phyloP scores from a whole-genome alignment of 225 moss, liverwort and hornwort genomes.

The Polytrichum commune region DNA sequence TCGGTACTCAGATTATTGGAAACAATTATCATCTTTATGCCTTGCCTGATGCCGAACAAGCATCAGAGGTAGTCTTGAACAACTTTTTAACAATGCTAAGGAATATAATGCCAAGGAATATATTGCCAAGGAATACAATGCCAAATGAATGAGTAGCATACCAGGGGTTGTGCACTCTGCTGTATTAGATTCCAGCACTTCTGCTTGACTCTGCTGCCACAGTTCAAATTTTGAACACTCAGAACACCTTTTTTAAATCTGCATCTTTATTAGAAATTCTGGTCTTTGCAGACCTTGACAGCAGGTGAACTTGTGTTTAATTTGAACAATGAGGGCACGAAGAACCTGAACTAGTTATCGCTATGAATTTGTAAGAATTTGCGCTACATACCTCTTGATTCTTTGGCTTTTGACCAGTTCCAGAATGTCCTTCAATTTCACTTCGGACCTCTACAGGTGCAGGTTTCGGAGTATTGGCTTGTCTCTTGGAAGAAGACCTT shows the following conservation, averaged over 20 bases:
- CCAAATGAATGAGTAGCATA: not conserved
- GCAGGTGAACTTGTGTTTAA: not conserved
- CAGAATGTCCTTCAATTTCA: slow-evolving; percentile 9
- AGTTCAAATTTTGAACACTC: not conserved
- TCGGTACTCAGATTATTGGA: too few relatives aligned
- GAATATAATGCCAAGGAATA: too few relatives aligned
- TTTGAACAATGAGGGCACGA: not conserved
- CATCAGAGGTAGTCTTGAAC: not conserved
- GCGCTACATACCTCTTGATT: not conserved
- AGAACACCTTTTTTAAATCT: not conserved
- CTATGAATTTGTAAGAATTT: not conserved
- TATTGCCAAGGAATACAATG: not conserved
- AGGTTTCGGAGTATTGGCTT: not conserved
- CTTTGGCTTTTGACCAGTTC: slow-evolving; percentile 18
- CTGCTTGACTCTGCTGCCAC: slow-evolving; percentile 22
- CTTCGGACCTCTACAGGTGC: slow-evolving; percentile 1
- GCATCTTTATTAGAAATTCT: not conserved
- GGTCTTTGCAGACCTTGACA: not conserved
- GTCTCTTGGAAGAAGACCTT: slow-evolving; percentile 29
- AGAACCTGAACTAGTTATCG: not conserved
- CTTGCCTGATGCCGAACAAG: too few relatives aligned
- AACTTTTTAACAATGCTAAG: not conserved
- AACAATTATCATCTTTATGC: too few relatives aligned
- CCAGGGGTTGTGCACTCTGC: slow-evolving; percentile 36
- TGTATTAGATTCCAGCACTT: not conserved